Percentiles rank a stretch among this genome's conserved stretches.
These are phyloP conservation scores for Globisporangium paddicum DNA, from an alignment of 352 stramenopile genomes.

Conservation along the genomic window DNA sequence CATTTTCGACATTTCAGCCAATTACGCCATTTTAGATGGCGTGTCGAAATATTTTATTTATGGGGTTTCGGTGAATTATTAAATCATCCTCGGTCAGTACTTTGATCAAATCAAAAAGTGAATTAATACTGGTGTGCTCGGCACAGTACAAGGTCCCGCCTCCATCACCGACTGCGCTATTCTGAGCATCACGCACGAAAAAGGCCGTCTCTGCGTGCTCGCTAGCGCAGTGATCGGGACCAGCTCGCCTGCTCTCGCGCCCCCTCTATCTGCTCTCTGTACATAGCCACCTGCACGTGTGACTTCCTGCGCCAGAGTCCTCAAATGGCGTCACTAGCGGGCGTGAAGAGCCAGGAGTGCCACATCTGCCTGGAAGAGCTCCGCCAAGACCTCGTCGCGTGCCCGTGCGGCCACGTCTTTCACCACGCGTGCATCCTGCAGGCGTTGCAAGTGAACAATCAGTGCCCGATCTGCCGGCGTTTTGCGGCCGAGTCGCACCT, in stretches of 20 bases:
- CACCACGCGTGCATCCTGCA: slow-evolving; percentile 70
- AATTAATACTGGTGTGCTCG: not conserved
- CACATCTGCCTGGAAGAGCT: slow-evolving; percentile 84
- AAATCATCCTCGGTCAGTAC: too few relatives aligned
- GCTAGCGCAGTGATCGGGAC: not conserved
- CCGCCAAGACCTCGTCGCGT: slow-evolving; percentile 45
- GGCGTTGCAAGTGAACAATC: slow-evolving; percentile 59
- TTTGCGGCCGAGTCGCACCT: slow-evolving; percentile 35
- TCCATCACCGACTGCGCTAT: not conserved
- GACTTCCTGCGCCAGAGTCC: not conserved
- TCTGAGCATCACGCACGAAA: not conserved
- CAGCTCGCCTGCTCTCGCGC: not conserved
- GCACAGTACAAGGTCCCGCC: too few relatives aligned
- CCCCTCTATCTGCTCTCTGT: not conserved
- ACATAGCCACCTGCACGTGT: not conserved
- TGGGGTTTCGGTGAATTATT: too few relatives aligned
- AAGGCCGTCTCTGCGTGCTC: not conserved
- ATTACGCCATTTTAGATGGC: too few relatives aligned
- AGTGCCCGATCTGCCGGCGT: slow-evolving; percentile 72
- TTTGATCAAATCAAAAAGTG: not conserved
- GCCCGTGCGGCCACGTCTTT: slow-evolving; percentile 70
- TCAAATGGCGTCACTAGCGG: not conserved
- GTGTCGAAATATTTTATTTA: too few relatives aligned
- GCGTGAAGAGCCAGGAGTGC: slow-evolving; percentile 53
- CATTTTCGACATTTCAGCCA: too few relatives aligned